Percentiles rank a stretch among this genome's conserved stretches.
These are phyloP conservation scores for Xylaria scruposa DNA, from an alignment of 495 filamentous ascomycete genomes.

Conservation along the genomic window DNA sequence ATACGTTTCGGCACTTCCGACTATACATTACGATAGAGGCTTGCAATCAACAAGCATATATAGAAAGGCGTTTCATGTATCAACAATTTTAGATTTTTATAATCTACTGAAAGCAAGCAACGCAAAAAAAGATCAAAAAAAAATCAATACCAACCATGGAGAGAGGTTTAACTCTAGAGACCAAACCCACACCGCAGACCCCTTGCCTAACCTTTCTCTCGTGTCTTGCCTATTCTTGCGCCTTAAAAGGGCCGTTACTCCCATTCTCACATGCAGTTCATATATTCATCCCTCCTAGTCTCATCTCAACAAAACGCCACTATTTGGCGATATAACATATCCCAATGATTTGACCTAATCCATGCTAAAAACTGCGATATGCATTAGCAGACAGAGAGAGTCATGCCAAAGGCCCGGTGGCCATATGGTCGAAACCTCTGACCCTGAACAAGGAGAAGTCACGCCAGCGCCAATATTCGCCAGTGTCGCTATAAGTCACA, in stretches of 20 bases:
- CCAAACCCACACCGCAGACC: background rate
- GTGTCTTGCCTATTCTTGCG: background rate
- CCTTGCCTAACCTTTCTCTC: background rate
- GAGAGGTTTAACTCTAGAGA: slow-evolving; percentile 16
- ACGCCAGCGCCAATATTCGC: slow-evolving; percentile 31
- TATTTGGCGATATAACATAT: background rate
- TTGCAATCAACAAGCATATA: background rate
- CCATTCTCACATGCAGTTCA: slow-evolving; percentile 13
- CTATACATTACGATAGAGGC: slow-evolving; percentile 1
- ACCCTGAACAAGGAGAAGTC: slow-evolving; percentile 31
- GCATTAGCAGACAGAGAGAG: slow-evolving; percentile 18
- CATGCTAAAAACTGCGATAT: slow-evolving; percentile 16
- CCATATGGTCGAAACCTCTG: slow-evolving; percentile 17
- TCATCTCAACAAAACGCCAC: slow-evolving; percentile 18
- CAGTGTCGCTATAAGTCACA: slow-evolving; percentile 38
- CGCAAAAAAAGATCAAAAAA: background rate
- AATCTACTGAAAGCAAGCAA: slow-evolving; percentile 10
- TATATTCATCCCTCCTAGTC: slow-evolving; percentile 17
- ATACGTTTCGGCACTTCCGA: slow-evolving; percentile 2
- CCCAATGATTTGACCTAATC: background rate
- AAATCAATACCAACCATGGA: slow-evolving; percentile 6
- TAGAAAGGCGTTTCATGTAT: background rate
- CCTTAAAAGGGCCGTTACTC: background rate
- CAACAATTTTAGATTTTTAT: slow-evolving; percentile 13
- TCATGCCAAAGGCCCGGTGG: background rate